Conservation (phyloP, 1,284 basidiomycete genomes). For the Ganoderma lingzhi region DNA sequence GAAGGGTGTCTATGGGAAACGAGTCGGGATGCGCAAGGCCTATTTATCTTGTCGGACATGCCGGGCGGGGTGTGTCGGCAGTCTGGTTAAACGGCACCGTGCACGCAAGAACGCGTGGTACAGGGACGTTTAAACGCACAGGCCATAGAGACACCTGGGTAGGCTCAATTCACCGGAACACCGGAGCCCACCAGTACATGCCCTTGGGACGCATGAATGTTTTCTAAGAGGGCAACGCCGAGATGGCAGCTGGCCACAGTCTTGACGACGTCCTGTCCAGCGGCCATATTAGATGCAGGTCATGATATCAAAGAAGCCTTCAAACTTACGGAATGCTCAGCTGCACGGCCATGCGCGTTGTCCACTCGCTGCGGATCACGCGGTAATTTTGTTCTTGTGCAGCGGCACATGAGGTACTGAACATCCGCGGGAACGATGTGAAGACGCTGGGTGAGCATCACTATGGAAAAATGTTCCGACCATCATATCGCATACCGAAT, state of each 20-base stretch:
- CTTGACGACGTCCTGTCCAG: background rate
- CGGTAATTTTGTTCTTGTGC: background rate
- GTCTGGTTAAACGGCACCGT: background rate
- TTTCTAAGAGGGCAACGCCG: background rate
- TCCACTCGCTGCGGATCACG: background rate
- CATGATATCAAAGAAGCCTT: background rate
- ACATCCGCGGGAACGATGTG: background rate
- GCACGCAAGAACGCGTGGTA: background rate
- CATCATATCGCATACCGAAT: background rate
- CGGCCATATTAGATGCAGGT: background rate
- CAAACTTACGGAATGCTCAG: background rate
- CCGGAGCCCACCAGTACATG: background rate
- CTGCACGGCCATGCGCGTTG: background rate
- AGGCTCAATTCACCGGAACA: background rate
- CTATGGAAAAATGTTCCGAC: background rate
- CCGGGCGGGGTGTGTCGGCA: background rate
- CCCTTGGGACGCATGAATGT: background rate
- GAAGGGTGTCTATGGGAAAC: background rate
- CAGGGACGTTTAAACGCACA: background rate
- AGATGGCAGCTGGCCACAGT: background rate
- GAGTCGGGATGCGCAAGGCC: too few species aligned
- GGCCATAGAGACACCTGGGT: background rate
- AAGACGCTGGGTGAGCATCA: background rate
- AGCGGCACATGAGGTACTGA: background rate
- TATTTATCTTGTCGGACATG: constrained; percentile 2